Conservation (phyloP, 768 basidiomycete genomes). For the Albatrellus ellisii region DNA sequence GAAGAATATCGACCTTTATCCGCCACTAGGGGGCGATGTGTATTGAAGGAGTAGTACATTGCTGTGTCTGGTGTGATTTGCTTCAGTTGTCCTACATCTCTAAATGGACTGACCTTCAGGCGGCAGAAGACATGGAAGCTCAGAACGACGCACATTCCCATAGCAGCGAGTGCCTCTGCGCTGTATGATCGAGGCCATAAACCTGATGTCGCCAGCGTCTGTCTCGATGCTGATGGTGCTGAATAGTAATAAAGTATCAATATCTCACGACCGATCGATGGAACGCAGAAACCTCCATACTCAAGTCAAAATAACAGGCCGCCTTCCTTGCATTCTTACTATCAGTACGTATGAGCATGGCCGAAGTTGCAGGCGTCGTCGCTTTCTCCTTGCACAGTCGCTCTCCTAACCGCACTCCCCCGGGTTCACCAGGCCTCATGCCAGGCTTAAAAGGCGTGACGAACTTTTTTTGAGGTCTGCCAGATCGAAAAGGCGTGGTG, state of each 20-base stretch:
- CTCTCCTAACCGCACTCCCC: constrained; percentile 16
- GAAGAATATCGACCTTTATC: constrained; percentile 6
- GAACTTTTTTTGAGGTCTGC: constrained; percentile 24
- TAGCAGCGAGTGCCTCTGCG: constrained; percentile 28
- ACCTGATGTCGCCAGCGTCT: constrained; percentile 34
- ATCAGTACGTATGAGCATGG: not conserved
- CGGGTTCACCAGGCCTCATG: constrained; percentile 31
- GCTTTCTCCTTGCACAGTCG: not conserved
- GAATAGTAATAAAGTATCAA: not conserved
- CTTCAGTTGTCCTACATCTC: constrained; percentile 9
- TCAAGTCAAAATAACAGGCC: constrained; percentile 6
- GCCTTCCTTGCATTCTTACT: not conserved
- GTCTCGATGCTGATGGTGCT: constrained; percentile 20
- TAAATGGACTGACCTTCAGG: not conserved
- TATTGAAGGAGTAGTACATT: constrained; percentile 1
- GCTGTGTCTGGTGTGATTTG: constrained; percentile 7
- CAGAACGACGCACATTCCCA: constrained; percentile 33
- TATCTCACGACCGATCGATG: not conserved
- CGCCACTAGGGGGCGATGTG: not conserved
- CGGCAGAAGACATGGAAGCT: not conserved
- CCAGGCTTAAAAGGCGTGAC: constrained; percentile 47
- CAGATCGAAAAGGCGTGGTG: constrained; percentile 1
- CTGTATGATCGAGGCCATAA: constrained; percentile 36
- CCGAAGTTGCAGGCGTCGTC: not conserved
- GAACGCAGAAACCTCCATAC: not conserved